Evolutionary conservation across 2,329 filamentous ascomycete genomes (phyloP), one percentile per base, ranked within the genome.

Genomic region (Ophiostoma tasmaniense): DNA sequence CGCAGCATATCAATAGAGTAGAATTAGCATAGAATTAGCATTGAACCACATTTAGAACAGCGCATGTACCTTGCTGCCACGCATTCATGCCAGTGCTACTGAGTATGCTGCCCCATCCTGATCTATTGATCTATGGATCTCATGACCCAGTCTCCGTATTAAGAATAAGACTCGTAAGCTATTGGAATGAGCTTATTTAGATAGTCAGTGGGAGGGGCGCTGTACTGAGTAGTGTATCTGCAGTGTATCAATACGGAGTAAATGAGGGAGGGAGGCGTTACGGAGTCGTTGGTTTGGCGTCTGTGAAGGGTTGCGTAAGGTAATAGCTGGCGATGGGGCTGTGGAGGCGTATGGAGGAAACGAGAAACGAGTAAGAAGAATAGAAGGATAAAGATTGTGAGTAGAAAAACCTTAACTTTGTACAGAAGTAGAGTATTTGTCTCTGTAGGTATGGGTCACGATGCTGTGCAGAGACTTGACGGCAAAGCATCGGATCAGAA

Each of bases 1-100:
- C 55, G 55, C 55, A 61, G 55, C 55, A 61, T 61, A 61, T 28
- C 55, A 61, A 61, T 30, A 61, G 50, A 55, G 55, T 61, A 61
- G 55, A 33, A 30, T 61, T 61, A 61, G 55, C 55, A 61, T 30
- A 14, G 55, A 61, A 61, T 13, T 39, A 39, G 55, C 30, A 61
- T 13, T 39, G 13, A 39, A 25, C 25, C 20, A 61, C 50, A 22
- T 11, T 55, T 55, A 55, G 50, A 55, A 55, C 50, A 55, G 45
- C 10, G 6, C n/a, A 25, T 8, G 25, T 50, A 22, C 45, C 42
- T 45, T 14, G 42, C 52, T 13, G 22, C 52, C 25, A 25, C n/a
- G 50, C 50, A 55, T 25, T 55, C 50, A 8, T 55, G 8, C 8
- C 33, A 33, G 33, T 33, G 33, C 33, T 33, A n/a, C n/a, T n/a